Conservation (phyloP, 805 yeast species). For the Barnettozyma vustinii region DNA sequence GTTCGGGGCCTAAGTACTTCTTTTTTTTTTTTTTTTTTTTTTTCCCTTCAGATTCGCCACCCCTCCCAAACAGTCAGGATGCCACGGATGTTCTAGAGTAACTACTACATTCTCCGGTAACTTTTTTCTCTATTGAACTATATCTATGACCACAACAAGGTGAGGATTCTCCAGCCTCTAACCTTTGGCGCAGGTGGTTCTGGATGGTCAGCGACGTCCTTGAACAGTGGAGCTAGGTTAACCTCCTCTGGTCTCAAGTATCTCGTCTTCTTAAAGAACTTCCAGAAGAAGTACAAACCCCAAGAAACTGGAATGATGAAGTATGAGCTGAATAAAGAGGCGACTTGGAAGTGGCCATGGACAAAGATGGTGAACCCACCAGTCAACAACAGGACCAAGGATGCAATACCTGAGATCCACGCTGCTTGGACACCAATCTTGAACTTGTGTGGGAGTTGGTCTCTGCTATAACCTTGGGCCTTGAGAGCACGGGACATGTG, state of each 20-base stretch:
- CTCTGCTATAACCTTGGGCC: constrained; percentile 33
- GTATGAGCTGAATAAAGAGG: constrained; percentile 10
- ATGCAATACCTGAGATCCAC: constrained; percentile 26
- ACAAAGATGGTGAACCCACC: constrained; percentile 33
- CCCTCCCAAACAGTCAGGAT: too few relatives aligned
- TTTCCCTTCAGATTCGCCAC: too few relatives aligned
- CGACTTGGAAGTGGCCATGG: constrained; percentile 21
- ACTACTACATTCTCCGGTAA: too few relatives aligned
- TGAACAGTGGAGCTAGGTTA: constrained; percentile 31
- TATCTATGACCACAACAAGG: constrained; percentile 12
- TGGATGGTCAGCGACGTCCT: constrained; percentile 26
- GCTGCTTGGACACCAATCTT: constrained; percentile 25
- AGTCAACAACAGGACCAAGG: constrained; percentile 26
- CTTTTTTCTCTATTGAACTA: too few relatives aligned
- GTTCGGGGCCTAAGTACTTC: too few relatives aligned
- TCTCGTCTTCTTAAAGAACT: constrained; percentile 27
- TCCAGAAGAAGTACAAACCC: constrained; percentile 29
- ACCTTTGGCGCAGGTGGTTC: constrained; percentile 17
- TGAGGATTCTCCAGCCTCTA: constrained; percentile 13
- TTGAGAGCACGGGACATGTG: constrained; percentile 30
- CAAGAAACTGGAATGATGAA: constrained; percentile 22
- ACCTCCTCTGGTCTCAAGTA: constrained; percentile 32
- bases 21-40: too few relatives aligned
- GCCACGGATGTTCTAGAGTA: too few relatives aligned
- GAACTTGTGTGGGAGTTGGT: constrained; percentile 29